Base-by-base conservation (phyloP, 2,329 filamentous ascomycete genomes). In the Pseudogymnoascus sp. region DNA sequence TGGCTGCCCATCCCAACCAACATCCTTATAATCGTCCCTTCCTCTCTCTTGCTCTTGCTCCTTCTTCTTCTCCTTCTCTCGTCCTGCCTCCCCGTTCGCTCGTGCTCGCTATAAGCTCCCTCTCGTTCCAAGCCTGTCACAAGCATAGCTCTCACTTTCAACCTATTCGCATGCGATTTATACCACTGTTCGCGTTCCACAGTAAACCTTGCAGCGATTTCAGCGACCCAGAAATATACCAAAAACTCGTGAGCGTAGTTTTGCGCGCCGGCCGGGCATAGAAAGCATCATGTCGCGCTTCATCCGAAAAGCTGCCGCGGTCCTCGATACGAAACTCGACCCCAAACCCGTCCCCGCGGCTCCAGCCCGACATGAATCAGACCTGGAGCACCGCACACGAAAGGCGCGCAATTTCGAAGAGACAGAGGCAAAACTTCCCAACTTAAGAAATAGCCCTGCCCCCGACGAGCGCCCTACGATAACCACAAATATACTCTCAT, bases 381-480 rank as follows among this genome's bases (percentile, higher is more conserved):
- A 78, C 33, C 80, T 84, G 78, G 82, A 84, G 72, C 65, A 75
- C 40, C 77, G 76, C 62, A 83, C 82, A 8, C 77, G 83, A 67
- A 75, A 75, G 68, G 75, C 79, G 63, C 75, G 77, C 62, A 74
- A 77, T 61, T 85, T 85, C 67, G 75, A 78, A 63, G 76, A 81
- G 65, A 73, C 79, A 66, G 83, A 85, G 71, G 75, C 77, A 33
- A 76, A 74, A 26, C 76, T 86, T 28, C 76, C 75, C 35, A 70
- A 75, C 41, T 73, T 76, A 26, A 72, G 62, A 43, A 61, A 33
- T 40, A 69, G 31, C 71, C 41, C 69, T 68, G 61, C 67, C 67
- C 60, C 70, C 59, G 66, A 70, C n/a, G 53, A 68, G 2, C 69
- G 66, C 8, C 65, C 69, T 4, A 61, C 66, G 2, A 24, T 69